Percentiles rank a stretch among this genome's conserved stretches.
Evolutionary conservation across 1,139 yeast species (phyloP).

Genomic region (Zhuliangozyma parablackwelliae): DNA sequence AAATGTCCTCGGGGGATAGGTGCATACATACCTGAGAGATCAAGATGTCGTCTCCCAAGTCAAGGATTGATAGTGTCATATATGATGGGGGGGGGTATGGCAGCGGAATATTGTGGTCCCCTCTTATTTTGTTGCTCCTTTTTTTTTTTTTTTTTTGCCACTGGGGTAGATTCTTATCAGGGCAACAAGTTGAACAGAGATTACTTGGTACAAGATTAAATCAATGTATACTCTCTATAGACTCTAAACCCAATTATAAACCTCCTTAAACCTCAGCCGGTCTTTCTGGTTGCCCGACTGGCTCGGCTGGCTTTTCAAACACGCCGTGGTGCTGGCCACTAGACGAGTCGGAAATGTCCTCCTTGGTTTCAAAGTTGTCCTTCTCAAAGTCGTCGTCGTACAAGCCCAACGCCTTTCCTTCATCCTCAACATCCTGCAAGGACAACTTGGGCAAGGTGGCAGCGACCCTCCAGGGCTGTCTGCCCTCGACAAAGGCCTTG

Average conservation of each 20-base stretch:
- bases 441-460: conserved; percentile 46
- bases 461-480: conserved; percentile 50
- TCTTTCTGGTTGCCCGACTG: no score
- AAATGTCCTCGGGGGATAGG: conserved; percentile 44
- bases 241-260: no score
- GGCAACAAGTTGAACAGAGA: no score
- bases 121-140: no score
- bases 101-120: no score
- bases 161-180: no score
- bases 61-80: conserved; percentile 11
- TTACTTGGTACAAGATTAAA: no score
- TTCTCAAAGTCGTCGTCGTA: conserved; percentile 40
- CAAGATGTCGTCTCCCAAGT: conserved; percentile 45
- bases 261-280: no score
- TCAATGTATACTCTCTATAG: no score
- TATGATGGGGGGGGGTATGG: no score
- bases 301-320: conserved; percentile 6
- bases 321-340: conserved; percentile 6
- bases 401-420: conserved; percentile 45
- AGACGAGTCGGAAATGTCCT: conserved; percentile 17
- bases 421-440: conserved; percentile 42
- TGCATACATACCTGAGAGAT: conserved; percentile 32
- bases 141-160: no score
- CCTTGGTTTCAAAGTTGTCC: conserved; percentile 29
- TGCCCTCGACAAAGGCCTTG: conserved; percentile 42